Percentiles rank a stretch among this genome's conserved stretches.
These are phyloP conservation scores for Hymenochaete sp. DNA, from an alignment of 1,284 basidiomycete genomes.

Conservation along the genomic window DNA sequence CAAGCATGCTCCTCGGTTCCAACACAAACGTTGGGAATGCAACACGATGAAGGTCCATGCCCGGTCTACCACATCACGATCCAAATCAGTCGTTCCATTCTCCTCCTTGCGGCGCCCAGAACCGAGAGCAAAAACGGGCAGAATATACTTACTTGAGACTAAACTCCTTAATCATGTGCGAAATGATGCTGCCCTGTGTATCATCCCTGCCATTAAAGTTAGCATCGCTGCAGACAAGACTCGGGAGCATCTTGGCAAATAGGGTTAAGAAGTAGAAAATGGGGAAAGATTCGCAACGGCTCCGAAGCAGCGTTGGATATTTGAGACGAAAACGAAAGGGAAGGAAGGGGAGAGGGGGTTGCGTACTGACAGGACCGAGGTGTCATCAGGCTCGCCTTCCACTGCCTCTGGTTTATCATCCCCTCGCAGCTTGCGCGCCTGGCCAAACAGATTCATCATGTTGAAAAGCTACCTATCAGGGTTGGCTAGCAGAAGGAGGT, in stretches of 20 bases:
- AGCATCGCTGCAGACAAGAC: slow-evolving; percentile 14
- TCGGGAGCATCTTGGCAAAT: slow-evolving; percentile 21
- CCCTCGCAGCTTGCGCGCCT: slow-evolving; percentile 50
- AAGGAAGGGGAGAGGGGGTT: slow-evolving; percentile 9
- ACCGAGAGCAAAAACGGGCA: neutral
- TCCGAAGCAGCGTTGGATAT: slow-evolving; percentile 22
- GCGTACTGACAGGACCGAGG: slow-evolving; percentile 74
- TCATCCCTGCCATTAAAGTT: slow-evolving; percentile 46
- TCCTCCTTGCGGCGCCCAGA: too few species aligned
- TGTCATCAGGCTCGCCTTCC: slow-evolving; percentile 78
- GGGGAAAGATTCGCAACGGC: too few species aligned
- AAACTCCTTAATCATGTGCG: slow-evolving; percentile 78
- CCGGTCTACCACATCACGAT: slow-evolving; percentile 47
- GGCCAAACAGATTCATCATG: slow-evolving; percentile 74
- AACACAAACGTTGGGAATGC: slow-evolving; percentile 93
- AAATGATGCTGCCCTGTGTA: slow-evolving; percentile 73
- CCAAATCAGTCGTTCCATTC: neutral
- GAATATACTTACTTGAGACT: slow-evolving; percentile 29
- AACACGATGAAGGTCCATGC: slow-evolving; percentile 94
- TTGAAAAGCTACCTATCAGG: too few species aligned
- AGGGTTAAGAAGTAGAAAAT: slow-evolving; percentile 13
- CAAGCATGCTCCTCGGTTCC: slow-evolving; percentile 88
- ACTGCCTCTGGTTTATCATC: slow-evolving; percentile 61
- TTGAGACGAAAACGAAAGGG: slow-evolving; percentile 7
- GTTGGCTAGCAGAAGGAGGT: neutral